These are phyloP conservation scores for Colletotrichum tofieldiae DNA, from an alignment of 2,329 filamentous ascomycete genomes.

Conservation along the genomic window DNA sequence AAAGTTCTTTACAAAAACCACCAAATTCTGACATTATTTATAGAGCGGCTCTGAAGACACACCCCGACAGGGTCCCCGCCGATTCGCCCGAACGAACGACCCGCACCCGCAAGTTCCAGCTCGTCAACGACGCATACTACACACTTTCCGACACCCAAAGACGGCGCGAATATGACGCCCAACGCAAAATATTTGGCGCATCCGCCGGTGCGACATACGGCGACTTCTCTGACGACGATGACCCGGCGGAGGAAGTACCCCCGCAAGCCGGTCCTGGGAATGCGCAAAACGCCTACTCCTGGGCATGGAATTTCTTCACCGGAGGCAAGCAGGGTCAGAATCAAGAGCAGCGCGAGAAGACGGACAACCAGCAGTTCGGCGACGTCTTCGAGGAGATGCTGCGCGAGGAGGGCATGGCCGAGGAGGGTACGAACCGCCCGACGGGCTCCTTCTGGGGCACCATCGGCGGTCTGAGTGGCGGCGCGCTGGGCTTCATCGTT, in stretches of 20 bases:
- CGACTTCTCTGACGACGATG: conserved; percentile 57
- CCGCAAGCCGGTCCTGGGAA: conserved; percentile 48
- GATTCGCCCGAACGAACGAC: conserved; percentile 86
- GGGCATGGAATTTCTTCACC: conserved; percentile 79
- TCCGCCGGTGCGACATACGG: conserved; percentile 49
- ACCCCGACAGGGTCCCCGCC: conserved; percentile 89
- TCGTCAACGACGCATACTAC: conserved; percentile 94
- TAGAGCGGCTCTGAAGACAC: conserved; percentile 90
- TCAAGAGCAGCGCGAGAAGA: conserved; percentile 63
- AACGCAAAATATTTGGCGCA: conserved; percentile 73
- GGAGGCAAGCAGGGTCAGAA: conserved; percentile 56
- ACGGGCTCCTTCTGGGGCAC: conserved; percentile 89
- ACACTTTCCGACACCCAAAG: conserved; percentile 86
- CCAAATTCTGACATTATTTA: conserved; percentile 42
- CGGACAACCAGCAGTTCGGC: conserved; percentile 87
- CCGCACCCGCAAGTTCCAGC: conserved; percentile 91
- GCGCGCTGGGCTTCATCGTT: conserved; percentile 93
- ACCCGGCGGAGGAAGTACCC: conserved; percentile 47
- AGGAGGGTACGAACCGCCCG: conserved; percentile 71
- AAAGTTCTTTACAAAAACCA: not conserved
- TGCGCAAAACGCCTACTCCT: conserved; percentile 74
- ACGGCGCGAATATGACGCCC: conserved; percentile 87
- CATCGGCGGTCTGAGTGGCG: conserved; percentile 88
- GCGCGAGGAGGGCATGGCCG: conserved; percentile 86
- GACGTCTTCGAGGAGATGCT: conserved; percentile 93